Percentiles rank a stretch among this genome's conserved stretches.
Evolutionary conservation across 1,284 basidiomycete genomes (phyloP).

Genomic region (Anthracocystis setariae): DNA sequence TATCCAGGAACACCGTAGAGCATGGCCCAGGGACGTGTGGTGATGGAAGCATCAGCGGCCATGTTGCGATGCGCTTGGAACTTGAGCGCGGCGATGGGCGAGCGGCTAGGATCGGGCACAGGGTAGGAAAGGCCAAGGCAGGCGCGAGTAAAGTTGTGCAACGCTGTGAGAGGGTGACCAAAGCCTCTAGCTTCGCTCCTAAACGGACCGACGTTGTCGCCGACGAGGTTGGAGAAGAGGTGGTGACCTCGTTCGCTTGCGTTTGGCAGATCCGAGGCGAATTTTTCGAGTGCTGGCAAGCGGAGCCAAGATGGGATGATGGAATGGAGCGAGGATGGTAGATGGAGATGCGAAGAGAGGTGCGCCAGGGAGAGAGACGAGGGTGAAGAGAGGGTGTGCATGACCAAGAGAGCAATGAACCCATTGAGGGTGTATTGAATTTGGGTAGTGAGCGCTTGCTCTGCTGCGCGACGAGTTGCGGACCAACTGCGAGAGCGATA

Average conservation of each 20-base stretch:
- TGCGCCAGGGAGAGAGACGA: slow-evolving; percentile 55
- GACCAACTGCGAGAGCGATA: slow-evolving; percentile 36
- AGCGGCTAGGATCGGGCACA: slow-evolving; percentile 30
- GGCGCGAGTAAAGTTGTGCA: slow-evolving; percentile 57
- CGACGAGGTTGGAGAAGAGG: slow-evolving; percentile 26
- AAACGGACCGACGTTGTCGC: slow-evolving; percentile 49
- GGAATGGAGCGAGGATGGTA: slow-evolving; percentile 47
- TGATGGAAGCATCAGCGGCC: slow-evolving; percentile 5
- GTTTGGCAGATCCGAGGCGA: slow-evolving; percentile 56
- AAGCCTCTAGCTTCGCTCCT: slow-evolving; percentile 59
- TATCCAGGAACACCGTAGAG: slow-evolving; percentile 41
- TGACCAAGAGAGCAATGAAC: slow-evolving; percentile 50
- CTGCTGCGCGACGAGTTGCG: slow-evolving; percentile 39
- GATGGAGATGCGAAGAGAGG: slow-evolving; percentile 52
- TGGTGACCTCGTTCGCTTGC: slow-evolving; percentile 44
- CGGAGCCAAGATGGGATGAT: slow-evolving; percentile 56
- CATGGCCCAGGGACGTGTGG: slow-evolving; percentile 39
- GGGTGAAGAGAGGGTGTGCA: slow-evolving; percentile 56
- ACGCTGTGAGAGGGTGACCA: slow-evolving; percentile 57
- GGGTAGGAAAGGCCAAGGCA: slow-evolving; percentile 56
- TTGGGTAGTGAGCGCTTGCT: slow-evolving; percentile 33
- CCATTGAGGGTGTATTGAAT: slow-evolving; percentile 51
- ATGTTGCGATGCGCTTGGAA: slow-evolving; percentile 17
- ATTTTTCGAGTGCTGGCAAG: slow-evolving; percentile 47
- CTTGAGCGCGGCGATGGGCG: slow-evolving; percentile 34